Evolutionary conservation across 1,284 basidiomycete species (phyloP).

Genomic region (Lentinula novae-zelandiae): DNA sequence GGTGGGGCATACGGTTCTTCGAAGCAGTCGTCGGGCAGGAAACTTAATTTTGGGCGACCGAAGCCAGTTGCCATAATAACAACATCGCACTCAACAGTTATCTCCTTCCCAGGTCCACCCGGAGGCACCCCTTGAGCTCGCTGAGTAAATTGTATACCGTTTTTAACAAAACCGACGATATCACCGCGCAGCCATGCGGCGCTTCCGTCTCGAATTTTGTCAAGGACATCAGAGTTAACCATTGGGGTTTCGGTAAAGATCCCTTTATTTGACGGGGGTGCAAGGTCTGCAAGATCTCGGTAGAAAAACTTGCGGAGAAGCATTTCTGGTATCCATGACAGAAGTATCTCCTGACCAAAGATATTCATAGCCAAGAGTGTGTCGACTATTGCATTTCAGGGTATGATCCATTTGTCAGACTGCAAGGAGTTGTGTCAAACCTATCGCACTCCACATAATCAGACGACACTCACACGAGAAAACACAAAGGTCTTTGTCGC

Average conservation of each 20-base stretch:
- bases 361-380: constrained; percentile 53
- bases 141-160: constrained; percentile 39
- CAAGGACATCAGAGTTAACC: constrained; percentile 56
- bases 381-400: constrained; percentile 52
- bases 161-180: constrained; percentile 38
- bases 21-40: constrained; percentile 57
- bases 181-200: constrained; percentile 57
- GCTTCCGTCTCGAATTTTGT: constrained; percentile 44
- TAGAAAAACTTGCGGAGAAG: constrained; percentile 42
- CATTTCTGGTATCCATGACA: constrained; percentile 6
- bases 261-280: constrained; percentile 34
- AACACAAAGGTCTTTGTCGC: constrained; percentile 37
- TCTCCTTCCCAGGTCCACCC: constrained; percentile 16
- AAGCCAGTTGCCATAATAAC: constrained; percentile 59
- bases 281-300: constrained; percentile 44
- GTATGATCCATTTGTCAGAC: constrained; percentile 50
- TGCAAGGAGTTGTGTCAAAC: constrained; percentile 7
- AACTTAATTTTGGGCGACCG: constrained; percentile 50
- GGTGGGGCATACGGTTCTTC: constrained; percentile 55
- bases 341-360: constrained; percentile 52
- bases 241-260: constrained; percentile 50
- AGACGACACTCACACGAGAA: constrained; percentile 41
- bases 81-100: constrained; percentile 46
- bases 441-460: constrained; percentile 21
- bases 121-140: constrained; percentile 13